Percentiles rank a stretch among this genome's conserved stretches.
These are phyloP conservation scores for Isoetes taiwanensis DNA, from an alignment of 75 land plant genomes.

Conservation along the genomic window DNA sequence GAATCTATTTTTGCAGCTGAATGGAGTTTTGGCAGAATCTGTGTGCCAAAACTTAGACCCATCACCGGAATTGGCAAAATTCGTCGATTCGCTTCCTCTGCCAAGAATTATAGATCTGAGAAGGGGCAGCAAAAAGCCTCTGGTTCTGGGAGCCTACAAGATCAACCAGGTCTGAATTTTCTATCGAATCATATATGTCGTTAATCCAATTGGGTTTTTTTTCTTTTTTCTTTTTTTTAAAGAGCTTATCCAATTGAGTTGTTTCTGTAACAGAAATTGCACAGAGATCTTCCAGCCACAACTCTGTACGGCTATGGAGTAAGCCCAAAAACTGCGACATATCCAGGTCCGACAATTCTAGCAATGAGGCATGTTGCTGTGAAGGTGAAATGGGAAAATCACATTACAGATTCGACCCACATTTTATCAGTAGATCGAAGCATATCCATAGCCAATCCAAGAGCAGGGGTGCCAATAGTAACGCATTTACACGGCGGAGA, in stretches of 20 bases:
- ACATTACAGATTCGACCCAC: neutral
- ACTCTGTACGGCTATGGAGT: conserved; percentile 4
- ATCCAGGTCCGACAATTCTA: conserved; percentile 6
- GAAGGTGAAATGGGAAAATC: neutral
- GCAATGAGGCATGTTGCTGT: neutral
- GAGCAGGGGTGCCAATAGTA: neutral
- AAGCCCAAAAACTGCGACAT: neutral
- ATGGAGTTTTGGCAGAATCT: no score
- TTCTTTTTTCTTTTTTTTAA: no score
- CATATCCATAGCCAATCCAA: neutral
- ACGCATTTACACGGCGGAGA: neutral
- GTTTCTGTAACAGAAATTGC: conserved; percentile 12
- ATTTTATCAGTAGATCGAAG: neutral
- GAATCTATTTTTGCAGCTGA: no score
- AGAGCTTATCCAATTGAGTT: no score
- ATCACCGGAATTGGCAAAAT: neutral
- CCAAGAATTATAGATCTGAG: neutral
- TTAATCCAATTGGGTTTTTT: no score
- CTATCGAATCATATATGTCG: no score
- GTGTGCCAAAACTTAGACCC: neutral
- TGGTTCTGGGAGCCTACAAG: neutral
- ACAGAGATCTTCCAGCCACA: conserved; percentile 4
- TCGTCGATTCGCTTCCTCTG: neutral
- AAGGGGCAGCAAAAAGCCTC: neutral
- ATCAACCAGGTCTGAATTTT: conserved; percentile 6